A percentile compares a stretch with the other conserved stretches of the same genome.
These are phyloP conservation scores for Chalciporus sphaerocephalus DNA, from an alignment of 768 basidiomycete species.

Conservation along the genomic window DNA sequence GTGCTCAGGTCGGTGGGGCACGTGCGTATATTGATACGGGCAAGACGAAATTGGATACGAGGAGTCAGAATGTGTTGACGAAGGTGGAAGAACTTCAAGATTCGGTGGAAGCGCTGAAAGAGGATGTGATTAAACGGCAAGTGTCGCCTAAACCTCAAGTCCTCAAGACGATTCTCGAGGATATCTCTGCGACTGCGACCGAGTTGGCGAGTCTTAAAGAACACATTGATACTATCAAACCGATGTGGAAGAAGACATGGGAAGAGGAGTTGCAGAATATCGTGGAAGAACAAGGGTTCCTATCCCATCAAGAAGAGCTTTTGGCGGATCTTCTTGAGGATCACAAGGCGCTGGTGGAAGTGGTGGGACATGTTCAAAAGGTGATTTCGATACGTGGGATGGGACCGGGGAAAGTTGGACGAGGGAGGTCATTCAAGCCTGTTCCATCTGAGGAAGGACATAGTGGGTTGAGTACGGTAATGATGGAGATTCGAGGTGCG, in stretches of 20 bases:
- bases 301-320: conserved; percentile 90
- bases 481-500: conserved; percentile 87
- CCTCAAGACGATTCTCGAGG: conserved; percentile 67
- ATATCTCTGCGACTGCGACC: conserved; percentile 57
- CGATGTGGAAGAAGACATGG: conserved; percentile 99
- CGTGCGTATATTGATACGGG: conserved; percentile 87
- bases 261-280: conserved; percentile 94
- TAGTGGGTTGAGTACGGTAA: conserved; percentile 66
- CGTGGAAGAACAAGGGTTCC: conserved; percentile 93
- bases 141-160: conserved; percentile 74
- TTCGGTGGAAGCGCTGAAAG: conserved; percentile 80
- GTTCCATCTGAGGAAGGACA: conserved; percentile 64
- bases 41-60: conserved; percentile 84
- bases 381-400: conserved; percentile 68
- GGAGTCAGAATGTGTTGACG: conserved; percentile 86
- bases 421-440: conserved; percentile 53
- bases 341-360: conserved; percentile 80
- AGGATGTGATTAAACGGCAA: conserved; percentile 87
- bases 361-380: conserved; percentile 89
- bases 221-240: conserved; percentile 85
- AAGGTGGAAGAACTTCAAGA: conserved; percentile 93
- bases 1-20: conserved; percentile 75
- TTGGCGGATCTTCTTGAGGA: conserved; percentile 86
- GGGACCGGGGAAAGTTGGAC: conserved; percentile 39
- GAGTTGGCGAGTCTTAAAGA: conserved; percentile 76